Percentiles rank a stretch among this genome's conserved stretches.
Conservation (phyloP, 495 filamentous ascomycete genomes). For the Podospora pseudoanserina region DNA sequence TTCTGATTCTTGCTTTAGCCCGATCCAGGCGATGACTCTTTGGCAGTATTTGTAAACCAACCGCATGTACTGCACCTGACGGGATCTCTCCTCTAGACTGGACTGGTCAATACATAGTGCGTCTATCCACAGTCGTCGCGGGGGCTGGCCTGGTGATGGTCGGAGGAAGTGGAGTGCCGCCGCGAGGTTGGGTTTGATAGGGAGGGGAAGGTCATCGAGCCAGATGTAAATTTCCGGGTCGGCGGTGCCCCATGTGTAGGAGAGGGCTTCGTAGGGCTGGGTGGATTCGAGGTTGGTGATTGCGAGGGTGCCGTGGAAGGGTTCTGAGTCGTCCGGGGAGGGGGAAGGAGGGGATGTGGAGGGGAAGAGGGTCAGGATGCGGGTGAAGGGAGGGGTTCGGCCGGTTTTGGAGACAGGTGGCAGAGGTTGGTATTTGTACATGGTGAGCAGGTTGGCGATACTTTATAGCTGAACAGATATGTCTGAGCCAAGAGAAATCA, state of each 20-base stretch:
- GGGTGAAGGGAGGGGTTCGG: neutral
- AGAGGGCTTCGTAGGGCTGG: neutral
- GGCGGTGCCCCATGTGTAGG: neutral
- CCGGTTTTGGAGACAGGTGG: neutral
- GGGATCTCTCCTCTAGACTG: neutral
- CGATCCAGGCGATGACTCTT: neutral
- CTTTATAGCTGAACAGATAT: neutral
- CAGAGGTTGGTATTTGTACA: neutral
- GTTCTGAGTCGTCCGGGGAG: neutral
- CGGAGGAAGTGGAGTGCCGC: neutral
- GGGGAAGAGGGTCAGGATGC: neutral
- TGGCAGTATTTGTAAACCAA: neutral
- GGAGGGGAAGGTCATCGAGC: neutral
- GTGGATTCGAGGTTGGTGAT: neutral
- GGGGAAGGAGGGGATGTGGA: neutral
- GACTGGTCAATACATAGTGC: neutral
- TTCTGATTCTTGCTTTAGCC: neutral
- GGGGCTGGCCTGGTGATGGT: neutral
- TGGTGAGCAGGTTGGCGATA: neutral
- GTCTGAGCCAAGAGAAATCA: neutral
- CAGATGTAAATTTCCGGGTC: neutral
- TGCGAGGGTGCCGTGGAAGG: neutral
- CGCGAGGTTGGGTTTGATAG: neutral
- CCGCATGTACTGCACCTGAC: neutral
- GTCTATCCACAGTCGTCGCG: neutral